Percentiles rank a stretch among this genome's conserved stretches.
These are phyloP conservation scores for Pythium myriotylum DNA, from an alignment of 352 stramenopile species.

Conservation along the genomic window DNA sequence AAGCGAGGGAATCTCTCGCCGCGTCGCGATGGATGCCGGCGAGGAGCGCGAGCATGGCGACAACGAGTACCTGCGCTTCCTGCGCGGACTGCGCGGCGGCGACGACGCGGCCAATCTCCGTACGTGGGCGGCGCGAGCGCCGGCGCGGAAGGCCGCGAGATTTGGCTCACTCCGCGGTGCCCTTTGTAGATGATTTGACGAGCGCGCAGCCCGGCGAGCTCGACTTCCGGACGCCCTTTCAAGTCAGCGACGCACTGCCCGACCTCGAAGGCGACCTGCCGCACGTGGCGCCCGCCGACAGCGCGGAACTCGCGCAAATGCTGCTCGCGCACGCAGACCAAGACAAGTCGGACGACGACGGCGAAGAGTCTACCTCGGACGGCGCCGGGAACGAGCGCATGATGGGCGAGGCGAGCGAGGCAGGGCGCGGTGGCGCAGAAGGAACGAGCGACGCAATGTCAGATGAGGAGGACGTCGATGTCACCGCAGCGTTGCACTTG, in stretches of 20 bases:
- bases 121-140: slow-evolving; percentile 4
- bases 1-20: neutral
- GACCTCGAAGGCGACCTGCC: slow-evolving; percentile 60
- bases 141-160: too few relatives aligned
- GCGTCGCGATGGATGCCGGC: slow-evolving; percentile 29
- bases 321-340: slow-evolving; percentile 71
- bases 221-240: slow-evolving; percentile 78
- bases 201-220: slow-evolving; percentile 58
- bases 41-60: slow-evolving; percentile 43
- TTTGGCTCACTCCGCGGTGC: neutral
- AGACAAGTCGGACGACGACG: slow-evolving; percentile 24
- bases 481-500: slow-evolving; percentile 25
- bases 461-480: slow-evolving; percentile 24
- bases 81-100: slow-evolving; percentile 57
- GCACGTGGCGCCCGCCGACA: slow-evolving; percentile 49
- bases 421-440: slow-evolving; percentile 1
- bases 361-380: slow-evolving; percentile 24
- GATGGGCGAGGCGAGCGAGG: slow-evolving; percentile 6
- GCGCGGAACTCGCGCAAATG: slow-evolving; percentile 71
- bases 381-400: slow-evolving; percentile 2
- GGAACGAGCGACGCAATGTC: slow-evolving; percentile 18
- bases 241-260: slow-evolving; percentile 50
- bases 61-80: slow-evolving; percentile 81
- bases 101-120: slow-evolving; percentile 44
- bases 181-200: slow-evolving; percentile 50